These are phyloP conservation scores for Beauveria sp. DNA, from an alignment of 2,329 filamentous ascomycete genomes.

Conservation along the genomic window DNA sequence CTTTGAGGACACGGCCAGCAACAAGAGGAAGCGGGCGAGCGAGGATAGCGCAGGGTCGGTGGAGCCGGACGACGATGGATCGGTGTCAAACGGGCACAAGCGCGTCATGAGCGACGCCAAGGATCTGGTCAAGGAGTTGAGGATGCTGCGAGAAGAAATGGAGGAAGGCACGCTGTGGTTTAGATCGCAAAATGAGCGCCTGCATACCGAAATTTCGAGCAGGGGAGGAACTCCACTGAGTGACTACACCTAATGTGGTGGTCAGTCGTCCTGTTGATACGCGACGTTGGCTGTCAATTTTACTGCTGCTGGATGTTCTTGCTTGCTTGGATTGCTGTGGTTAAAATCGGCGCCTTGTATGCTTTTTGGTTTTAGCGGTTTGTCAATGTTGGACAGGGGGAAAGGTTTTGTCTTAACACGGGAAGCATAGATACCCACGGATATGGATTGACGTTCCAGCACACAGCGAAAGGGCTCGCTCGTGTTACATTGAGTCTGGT, in stretches of 20 bases:
- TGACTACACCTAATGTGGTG: constrained; percentile 20
- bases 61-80: constrained; percentile 10
- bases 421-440: constrained; percentile 1
- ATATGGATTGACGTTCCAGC: neutral
- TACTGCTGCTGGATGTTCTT: neutral
- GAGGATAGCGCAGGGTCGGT: constrained; percentile 19
- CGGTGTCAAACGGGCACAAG: constrained; percentile 24
- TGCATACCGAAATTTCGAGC: constrained; percentile 30
- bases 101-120: constrained; percentile 36
- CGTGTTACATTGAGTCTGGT: neutral
- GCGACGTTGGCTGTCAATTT: neutral
- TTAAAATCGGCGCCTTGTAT: neutral
- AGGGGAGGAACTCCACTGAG: constrained; percentile 29
- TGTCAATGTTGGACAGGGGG: neutral
- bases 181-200: constrained; percentile 34
- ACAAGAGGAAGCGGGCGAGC: constrained; percentile 26
- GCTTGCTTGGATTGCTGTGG: neutral
- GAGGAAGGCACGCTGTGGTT: constrained; percentile 42
- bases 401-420: neutral
- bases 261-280: neutral
- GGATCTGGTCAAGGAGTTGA: constrained; percentile 32
- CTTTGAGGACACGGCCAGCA: constrained; percentile 16
- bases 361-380: neutral
- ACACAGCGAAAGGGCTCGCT: neutral
- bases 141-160: constrained; percentile 35